Evolutionary conservation across 139 green algal species (phyloP).

Genomic region (Tetraselmis chui): DNA sequence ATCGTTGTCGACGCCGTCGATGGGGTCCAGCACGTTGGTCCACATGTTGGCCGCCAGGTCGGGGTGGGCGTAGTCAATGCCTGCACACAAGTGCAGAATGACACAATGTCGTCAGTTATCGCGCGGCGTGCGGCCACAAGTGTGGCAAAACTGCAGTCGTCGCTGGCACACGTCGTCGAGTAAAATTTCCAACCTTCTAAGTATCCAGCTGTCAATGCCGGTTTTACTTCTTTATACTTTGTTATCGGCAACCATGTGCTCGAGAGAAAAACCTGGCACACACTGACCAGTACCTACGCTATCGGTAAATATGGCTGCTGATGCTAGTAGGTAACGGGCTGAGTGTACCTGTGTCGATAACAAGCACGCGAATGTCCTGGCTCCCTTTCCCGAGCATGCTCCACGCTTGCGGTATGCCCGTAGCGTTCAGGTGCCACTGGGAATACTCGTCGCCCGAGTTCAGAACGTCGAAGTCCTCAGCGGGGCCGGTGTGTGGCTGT

Average conservation of each 20-base stretch:
- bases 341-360: background rate
- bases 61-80: background rate
- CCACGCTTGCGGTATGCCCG: background rate
- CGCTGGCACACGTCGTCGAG: background rate
- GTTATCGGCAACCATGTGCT: too few relatives aligned
- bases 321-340: background rate
- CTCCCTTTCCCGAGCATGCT: background rate
- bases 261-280: too few relatives aligned
- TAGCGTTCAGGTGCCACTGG: background rate
- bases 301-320: background rate
- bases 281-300: background rate
- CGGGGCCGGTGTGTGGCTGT: background rate
- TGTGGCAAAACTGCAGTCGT: too few relatives aligned
- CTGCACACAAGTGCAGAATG: background rate
- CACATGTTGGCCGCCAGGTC: background rate
- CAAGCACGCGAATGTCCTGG: background rate
- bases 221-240: too few relatives aligned
- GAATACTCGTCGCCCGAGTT: background rate
- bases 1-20: background rate
- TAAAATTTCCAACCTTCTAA: too few relatives aligned
- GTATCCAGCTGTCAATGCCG: too few relatives aligned
- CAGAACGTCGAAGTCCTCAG: background rate
- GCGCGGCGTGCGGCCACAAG: too few relatives aligned
- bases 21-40: background rate
- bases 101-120: too few relatives aligned